phyloP scores from a whole-genome alignment of 805 yeast genomes.

The Sugiyamaella qingdaonensis region DNA sequence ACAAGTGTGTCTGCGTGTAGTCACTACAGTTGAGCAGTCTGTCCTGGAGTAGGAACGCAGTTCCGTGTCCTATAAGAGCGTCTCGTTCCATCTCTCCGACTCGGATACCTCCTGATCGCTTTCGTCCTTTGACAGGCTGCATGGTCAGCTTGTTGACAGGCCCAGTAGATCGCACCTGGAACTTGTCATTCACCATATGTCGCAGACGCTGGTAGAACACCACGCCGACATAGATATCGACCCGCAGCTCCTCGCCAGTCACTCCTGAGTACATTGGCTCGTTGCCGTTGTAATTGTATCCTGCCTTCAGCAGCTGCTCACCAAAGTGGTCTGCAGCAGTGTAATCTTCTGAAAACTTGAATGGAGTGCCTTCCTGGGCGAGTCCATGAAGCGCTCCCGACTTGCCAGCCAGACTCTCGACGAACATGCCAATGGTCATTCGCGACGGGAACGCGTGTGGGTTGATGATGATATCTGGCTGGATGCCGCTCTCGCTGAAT shows the following conservation, averaged over 20 bases:
- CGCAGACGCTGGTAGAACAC: constrained; percentile 97
- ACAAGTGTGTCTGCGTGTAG: constrained; percentile 84
- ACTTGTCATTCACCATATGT: constrained; percentile 99
- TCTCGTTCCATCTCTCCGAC: constrained; percentile 99
- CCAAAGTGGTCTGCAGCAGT: constrained; percentile 98
- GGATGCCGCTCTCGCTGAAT: constrained; percentile 91
- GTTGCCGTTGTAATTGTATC: constrained; percentile 96
- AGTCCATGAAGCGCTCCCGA: constrained; percentile 98
- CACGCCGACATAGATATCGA: constrained; percentile 93
- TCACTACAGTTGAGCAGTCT: constrained; percentile 93
- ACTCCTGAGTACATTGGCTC: constrained; percentile 99
- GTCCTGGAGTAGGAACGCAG: constrained; percentile 91
- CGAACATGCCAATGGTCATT: constrained; percentile 99
- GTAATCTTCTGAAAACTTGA: constrained; percentile 85
- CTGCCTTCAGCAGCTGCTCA: constrained; percentile 80
- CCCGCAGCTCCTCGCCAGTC: constrained; percentile 95
- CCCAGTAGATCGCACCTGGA: constrained; percentile 98
- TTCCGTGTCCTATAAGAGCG: constrained; percentile 97
- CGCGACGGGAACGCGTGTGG: constrained; percentile 99
- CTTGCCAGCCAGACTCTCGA: constrained; percentile 96
- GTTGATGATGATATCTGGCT: constrained; percentile 95
- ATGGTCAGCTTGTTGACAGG: constrained; percentile 94
- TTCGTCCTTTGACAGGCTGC: constrained; percentile 99
- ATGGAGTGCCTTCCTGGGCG: constrained; percentile 96
- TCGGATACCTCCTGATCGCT: constrained; percentile 98